Conservation (phyloP, 495 filamentous ascomycete genomes). For the Hyaloscypha hepaticicola region DNA sequence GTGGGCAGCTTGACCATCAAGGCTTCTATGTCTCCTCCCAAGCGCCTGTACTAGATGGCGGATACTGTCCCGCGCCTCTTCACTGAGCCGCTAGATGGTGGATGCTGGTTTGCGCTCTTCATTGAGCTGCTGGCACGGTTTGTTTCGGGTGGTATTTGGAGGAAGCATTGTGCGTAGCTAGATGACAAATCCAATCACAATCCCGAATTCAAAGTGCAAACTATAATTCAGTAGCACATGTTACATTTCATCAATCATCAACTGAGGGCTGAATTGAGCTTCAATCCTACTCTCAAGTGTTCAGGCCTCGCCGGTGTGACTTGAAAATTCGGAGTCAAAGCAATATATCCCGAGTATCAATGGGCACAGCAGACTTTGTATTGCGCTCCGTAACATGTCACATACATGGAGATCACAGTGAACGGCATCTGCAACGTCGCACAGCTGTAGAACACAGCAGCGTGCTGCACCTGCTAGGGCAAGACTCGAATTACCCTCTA, state of each 20-base stretch:
- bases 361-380: background rate
- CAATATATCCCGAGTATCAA: background rate
- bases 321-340: too few relatives aligned
- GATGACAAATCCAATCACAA: background rate
- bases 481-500: background rate
- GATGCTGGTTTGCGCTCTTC: constrained; percentile 25
- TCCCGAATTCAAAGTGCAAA: background rate
- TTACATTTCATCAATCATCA: background rate
- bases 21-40: constrained; percentile 97
- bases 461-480: background rate
- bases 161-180: constrained; percentile 12
- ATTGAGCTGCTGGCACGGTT: constrained; percentile 26
- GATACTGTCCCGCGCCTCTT: constrained; percentile 27
- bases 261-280: background rate
- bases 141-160: background rate
- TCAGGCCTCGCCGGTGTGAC: too few relatives aligned
- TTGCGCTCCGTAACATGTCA: background rate
- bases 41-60: constrained; percentile 82
- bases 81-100: constrained; percentile 31
- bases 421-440: background rate
- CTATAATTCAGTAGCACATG: background rate
- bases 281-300: too few relatives aligned
- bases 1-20: constrained; percentile 99
- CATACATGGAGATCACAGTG: background rate
- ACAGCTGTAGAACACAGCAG: background rate